Evolutionary conservation across 2,329 filamentous ascomycete genomes (phyloP).

Genomic region (Sarocladium strictum): DNA sequence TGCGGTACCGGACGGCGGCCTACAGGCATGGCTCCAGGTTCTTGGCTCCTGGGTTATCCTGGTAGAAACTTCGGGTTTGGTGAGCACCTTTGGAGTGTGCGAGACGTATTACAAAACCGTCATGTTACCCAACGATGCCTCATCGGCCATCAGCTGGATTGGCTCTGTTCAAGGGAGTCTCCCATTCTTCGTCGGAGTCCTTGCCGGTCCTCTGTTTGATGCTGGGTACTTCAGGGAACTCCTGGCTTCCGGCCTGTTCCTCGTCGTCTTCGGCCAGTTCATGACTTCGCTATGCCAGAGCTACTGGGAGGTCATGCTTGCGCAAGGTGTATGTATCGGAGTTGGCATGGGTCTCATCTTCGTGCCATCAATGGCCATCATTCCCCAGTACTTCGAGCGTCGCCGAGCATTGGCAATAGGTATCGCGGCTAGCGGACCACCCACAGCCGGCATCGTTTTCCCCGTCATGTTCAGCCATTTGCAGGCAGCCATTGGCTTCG

Average conservation of each 20-base stretch:
- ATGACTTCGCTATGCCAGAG: slow-evolving; percentile 31
- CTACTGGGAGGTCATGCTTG: slow-evolving; percentile 44
- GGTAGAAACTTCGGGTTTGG: slow-evolving; percentile 37
- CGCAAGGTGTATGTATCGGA: slow-evolving; percentile 46
- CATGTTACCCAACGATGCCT: slow-evolving; percentile 18
- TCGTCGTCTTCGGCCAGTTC: slow-evolving; percentile 39
- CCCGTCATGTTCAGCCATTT: too few relatives aligned
- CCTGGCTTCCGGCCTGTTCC: slow-evolving; percentile 27
- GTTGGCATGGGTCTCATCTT: slow-evolving; percentile 48
- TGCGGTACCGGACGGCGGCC: slow-evolving; percentile 21
- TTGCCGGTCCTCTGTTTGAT: slow-evolving; percentile 38
- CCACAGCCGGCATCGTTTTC: too few relatives aligned
- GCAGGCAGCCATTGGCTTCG: too few relatives aligned
- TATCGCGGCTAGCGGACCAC: too few relatives aligned
- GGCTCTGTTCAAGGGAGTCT: slow-evolving; percentile 39
- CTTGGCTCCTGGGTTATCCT: slow-evolving; percentile 33
- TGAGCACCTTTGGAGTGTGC: slow-evolving; percentile 39
- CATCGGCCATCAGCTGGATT: slow-evolving; percentile 40
- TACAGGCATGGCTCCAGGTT: slow-evolving; percentile 31
- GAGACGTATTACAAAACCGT: slow-evolving; percentile 35
- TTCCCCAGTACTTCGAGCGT: slow-evolving; percentile 58
- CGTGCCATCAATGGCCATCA: slow-evolving; percentile 48
- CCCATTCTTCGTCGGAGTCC: slow-evolving; percentile 33
- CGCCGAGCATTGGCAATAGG: too few relatives aligned
- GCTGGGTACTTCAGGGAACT: slow-evolving; percentile 35